Base-by-base conservation (phyloP, 257 asterid genomes). In the Anisodus tanguticus region DNA sequence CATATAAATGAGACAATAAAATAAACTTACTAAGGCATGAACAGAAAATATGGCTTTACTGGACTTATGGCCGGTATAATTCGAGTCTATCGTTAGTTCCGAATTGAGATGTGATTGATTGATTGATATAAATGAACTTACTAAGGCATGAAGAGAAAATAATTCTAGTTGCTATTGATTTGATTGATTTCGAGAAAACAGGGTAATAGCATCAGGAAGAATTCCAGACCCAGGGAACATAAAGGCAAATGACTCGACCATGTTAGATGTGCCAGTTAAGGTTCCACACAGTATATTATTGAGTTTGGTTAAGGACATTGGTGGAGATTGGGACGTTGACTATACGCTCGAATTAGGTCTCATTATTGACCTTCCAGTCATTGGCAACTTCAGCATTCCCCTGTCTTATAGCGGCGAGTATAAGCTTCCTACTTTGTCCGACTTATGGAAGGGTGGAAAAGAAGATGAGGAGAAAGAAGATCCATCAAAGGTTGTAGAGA, bases 211-310 rank as follows among this genome's bases (percentile, higher is more conserved):
- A 4, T 87, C 95, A 4, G 98, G 98, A 1, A 83, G 13, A 0
- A 83, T 95, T 49, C 97, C 97, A 31, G 98, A 95, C 39, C 98
- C 98, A 0, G 98, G 98, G 5, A 94, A 95, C 13, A 78, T 95
- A 85, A 93, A 91, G 85, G 98, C 89, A 17, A 83, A 88, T 17
- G 95, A 90, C 6, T 88, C 85, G 5, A 95, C 98, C 19, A 15
- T 87, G 71, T 16, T 95, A 70, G 92, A 90, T 9, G 97, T 93
- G 49, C 84, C 49, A 17, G 85, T 90, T 53, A 91, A 90, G 86
- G 98, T 94, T 68, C 88, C 98, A 2, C 94, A 94, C 91, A 90
- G 84, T 67, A 91, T 90, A 84, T 9, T 93, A 85, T 74, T 85
- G 89, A 94, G 91, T 82, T 89, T 95, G 88, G 89, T 88, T 5